Percentiles rank a stretch among this genome's conserved stretches.
phyloP scores from a whole-genome alignment of 345 rosid genomes.

The Abelmoschus esculentus region DNA sequence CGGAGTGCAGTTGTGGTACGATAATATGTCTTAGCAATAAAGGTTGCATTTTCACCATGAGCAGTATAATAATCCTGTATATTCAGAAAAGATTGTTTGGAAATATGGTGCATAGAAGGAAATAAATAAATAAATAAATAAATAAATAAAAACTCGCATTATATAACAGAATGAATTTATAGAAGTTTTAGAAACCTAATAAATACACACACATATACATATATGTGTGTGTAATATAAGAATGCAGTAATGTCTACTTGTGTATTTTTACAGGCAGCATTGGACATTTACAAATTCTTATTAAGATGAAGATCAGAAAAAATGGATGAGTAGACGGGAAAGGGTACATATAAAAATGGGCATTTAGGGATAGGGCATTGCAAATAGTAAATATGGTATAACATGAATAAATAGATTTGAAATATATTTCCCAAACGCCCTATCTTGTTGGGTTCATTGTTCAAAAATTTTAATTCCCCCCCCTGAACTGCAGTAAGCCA shows the following conservation, averaged over 20 bases:
- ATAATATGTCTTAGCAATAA: conserved; percentile 85
- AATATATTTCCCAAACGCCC: neutral
- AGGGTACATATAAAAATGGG: neutral
- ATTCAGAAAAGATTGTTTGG: conserved; percentile 1
- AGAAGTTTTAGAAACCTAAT: neutral
- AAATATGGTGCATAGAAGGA: neutral
- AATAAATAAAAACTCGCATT: neutral
- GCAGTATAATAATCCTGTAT: conserved; percentile 88
- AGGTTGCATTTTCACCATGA: conserved; percentile 85
- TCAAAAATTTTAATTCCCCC: neutral
- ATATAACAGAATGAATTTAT: neutral
- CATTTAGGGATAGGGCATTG: neutral
- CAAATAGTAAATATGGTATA: neutral
- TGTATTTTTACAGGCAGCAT: neutral
- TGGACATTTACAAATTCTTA: neutral
- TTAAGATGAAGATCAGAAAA: neutral
- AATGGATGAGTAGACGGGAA: neutral
- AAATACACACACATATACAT: neutral
- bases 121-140: neutral
- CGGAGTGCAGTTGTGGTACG: conserved; percentile 80
- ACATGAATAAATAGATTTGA: neutral
- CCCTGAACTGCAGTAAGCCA: neutral
- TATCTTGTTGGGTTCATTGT: neutral
- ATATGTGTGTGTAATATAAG: neutral
- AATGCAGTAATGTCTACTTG: neutral